Evolutionary conservation across 2,329 filamentous ascomycete genomes (phyloP).

Genomic region (Pezicula radicicola): DNA sequence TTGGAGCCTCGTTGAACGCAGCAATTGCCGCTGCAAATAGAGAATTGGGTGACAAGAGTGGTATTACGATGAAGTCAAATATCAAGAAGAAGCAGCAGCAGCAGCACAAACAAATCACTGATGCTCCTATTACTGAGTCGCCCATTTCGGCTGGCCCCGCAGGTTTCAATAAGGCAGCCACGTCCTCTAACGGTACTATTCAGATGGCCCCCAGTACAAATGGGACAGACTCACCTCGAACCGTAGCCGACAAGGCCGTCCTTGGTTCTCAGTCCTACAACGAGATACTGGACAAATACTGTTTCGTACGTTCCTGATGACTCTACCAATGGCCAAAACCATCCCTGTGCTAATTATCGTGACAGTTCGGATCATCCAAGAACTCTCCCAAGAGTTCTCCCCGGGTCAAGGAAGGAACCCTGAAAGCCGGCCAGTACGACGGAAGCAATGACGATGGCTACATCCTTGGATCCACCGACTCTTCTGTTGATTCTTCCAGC

Average conservation of each 20-base stretch:
- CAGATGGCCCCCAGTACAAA: conserved; percentile 3
- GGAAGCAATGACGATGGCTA: conserved; percentile 37
- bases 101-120: conserved; percentile 10
- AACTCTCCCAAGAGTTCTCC: conserved; percentile 50
- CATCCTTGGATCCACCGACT: conserved; percentile 24
- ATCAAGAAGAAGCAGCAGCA: conserved; percentile 8
- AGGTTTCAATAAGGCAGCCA: conserved; percentile 13
- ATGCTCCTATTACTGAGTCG: conserved; percentile 14
- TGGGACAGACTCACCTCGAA: conserved; percentile 49
- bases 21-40: conserved; percentile 75
- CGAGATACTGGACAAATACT: conserved; percentile 98
- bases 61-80: conserved; percentile 41
- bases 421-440: conserved; percentile 40
- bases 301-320: conserved; percentile 83
- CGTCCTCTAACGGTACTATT: conserved; percentile 23
- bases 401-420: conserved; percentile 45
- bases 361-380: conserved; percentile 61
- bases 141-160: conserved; percentile 16
- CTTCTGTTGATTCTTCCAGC: conserved; percentile 31
- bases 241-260: conserved; percentile 57
- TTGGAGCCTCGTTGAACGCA: conserved; percentile 84
- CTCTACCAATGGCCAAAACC: conserved; percentile 10
- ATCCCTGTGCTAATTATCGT: conserved; percentile 37
- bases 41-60: conserved; percentile 54
- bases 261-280: conserved; percentile 90